Evolutionary conservation across 805 yeast genomes (phyloP).

Genomic region (Starmerella vaccinii): DNA sequence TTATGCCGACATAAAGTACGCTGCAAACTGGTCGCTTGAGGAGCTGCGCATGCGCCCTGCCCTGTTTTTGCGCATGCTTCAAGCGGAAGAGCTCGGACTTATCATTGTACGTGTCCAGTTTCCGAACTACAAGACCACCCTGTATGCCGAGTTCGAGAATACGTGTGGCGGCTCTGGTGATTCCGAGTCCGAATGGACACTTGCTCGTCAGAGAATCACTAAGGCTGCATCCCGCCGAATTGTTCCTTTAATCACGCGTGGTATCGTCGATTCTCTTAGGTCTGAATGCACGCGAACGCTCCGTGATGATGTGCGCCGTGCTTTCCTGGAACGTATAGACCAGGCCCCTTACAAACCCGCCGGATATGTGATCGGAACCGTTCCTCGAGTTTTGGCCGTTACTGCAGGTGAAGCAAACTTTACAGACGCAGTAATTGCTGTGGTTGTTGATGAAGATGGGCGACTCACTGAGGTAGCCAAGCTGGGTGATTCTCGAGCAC

Average conservation of each 20-base stretch:
- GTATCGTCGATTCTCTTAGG: constrained; percentile 73
- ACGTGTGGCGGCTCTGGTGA: constrained; percentile 33
- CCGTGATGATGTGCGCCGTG: constrained; percentile 56
- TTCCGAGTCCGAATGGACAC: constrained; percentile 69
- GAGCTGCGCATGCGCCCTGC: constrained; percentile 71
- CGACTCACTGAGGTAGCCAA: constrained; percentile 66
- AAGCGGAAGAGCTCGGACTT: constrained; percentile 75
- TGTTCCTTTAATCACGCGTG: constrained; percentile 55
- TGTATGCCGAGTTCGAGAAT: constrained; percentile 34
- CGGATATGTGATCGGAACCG: constrained; percentile 65
- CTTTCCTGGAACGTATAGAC: constrained; percentile 62
- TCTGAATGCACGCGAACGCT: constrained; percentile 64
- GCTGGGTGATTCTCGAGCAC: constrained; percentile 59
- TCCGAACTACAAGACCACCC: constrained; percentile 36
- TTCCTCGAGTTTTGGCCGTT: constrained; percentile 72
- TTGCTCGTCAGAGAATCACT: constrained; percentile 56
- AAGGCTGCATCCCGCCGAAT: constrained; percentile 57
- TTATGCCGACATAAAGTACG: constrained; percentile 84
- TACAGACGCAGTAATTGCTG: constrained; percentile 79
- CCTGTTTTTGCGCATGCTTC: constrained; percentile 74
- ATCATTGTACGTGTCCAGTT: constrained; percentile 53
- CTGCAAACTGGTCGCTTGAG: constrained; percentile 66
- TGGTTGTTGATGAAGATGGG: constrained; percentile 68
- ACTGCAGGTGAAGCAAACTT: constrained; percentile 79
- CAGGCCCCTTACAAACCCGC: constrained; percentile 90